Conservation (phyloP, 2,329 filamentous ascomycete species). For the Alternaria viburni region DNA sequence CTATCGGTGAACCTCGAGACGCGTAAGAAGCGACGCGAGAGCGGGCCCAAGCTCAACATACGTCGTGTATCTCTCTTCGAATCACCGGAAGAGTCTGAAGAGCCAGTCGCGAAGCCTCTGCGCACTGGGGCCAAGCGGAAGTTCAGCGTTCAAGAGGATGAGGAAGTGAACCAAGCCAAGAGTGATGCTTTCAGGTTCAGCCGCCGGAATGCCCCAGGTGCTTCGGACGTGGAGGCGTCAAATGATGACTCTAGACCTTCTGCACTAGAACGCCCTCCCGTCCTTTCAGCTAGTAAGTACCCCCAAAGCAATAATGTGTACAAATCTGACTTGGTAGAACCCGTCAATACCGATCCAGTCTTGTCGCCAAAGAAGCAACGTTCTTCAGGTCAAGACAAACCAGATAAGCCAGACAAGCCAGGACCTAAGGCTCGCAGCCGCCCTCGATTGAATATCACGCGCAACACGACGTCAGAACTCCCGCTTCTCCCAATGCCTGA, state of each 20-base stretch:
- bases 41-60: slow-evolving; percentile 52
- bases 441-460: slow-evolving; percentile 31
- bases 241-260: slow-evolving; percentile 24
- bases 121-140: slow-evolving; percentile 64
- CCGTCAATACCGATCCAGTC: slow-evolving; percentile 55
- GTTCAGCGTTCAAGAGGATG: slow-evolving; percentile 60
- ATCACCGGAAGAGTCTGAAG: slow-evolving; percentile 44
- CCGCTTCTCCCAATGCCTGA: slow-evolving; percentile 27
- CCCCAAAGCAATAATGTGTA: slow-evolving; percentile 15
- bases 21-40: slow-evolving; percentile 60
- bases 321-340: slow-evolving; percentile 49
- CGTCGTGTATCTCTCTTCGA: slow-evolving; percentile 53
- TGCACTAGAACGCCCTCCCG: slow-evolving; percentile 42
- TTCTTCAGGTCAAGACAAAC: slow-evolving; percentile 32
- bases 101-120: slow-evolving; percentile 32
- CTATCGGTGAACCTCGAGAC: slow-evolving; percentile 59
- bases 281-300: slow-evolving; percentile 52
- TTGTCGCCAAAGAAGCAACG: slow-evolving; percentile 52
- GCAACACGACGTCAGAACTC: slow-evolving; percentile 30
- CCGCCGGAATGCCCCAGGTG: slow-evolving; percentile 40
- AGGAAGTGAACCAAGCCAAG: slow-evolving; percentile 45
- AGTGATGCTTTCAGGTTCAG: slow-evolving; percentile 57
- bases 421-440: slow-evolving; percentile 30
- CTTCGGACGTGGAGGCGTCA: slow-evolving; percentile 20
- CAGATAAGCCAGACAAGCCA: slow-evolving; percentile 32